Base-by-base conservation (phyloP, 345 rosid species). In the Microcos paniculata region DNA sequence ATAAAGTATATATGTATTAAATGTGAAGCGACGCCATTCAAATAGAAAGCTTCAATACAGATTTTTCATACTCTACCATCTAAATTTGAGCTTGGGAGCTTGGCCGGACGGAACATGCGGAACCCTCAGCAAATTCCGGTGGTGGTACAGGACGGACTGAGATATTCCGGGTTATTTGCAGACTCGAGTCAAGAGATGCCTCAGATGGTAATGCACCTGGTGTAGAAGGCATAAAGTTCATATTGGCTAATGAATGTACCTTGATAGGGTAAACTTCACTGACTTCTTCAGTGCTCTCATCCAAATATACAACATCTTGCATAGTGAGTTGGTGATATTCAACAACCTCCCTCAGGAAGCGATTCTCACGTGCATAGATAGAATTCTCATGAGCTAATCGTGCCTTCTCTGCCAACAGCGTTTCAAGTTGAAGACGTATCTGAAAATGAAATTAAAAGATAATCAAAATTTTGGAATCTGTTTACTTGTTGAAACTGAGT, bases 351-450 rank as follows among this genome's bases (percentile, higher is more conserved):
- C 97, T 85, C 66, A 96, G 87, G 80, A 88, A 93, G 51, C 96
- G 91, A 59, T 96, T 96, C 84, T 96, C 99, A 0, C 99, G 92
- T 0, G 94, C 83, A 70, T 87, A 89, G 56, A 87, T 73, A 19
- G 99, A 89, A 78, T 93, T 95, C 85, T 95, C 99, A 59, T 90
- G 93, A n/a, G 99, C 99, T 74, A 95, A 79, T 35, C 99, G 96
- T 53, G 97, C 96, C 82, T 95, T 95, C 85, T 95, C 99, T 33
- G 94, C 96, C 65, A 95, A 79, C 31, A 95, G 90, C 1, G 98
- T 87, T 80, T 95, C 98, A 43, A 95, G 87, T 74, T 95, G 99
- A 81, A 93, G 99, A 28, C 99, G 90, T 71, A 95, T 86, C 91
- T 88, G 85, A 61, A 63, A 64, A 58, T 16, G 18, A 72, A 67